Evolutionary conservation across 495 filamentous ascomycete genomes (phyloP).

Genomic region (Trichoderma reesei): DNA sequence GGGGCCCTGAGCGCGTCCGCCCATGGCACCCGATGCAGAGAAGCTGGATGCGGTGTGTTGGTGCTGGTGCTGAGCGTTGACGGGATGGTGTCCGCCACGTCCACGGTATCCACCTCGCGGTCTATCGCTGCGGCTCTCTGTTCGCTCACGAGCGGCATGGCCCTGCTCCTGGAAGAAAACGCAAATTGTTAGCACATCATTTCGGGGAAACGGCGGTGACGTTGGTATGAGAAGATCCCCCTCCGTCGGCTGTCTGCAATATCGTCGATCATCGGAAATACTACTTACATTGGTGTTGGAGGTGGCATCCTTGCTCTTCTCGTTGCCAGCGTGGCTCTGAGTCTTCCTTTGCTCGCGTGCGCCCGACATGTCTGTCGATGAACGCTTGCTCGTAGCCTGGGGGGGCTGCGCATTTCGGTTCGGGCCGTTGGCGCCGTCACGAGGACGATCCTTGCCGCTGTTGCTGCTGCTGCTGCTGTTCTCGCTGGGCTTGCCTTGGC

Average conservation of each 20-base stretch:
- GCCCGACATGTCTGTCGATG: conserved; percentile 31
- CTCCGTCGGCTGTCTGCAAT: conserved; percentile 5
- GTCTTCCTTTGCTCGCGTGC: conserved; percentile 36
- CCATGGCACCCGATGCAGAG: neutral
- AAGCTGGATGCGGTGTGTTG: conserved; percentile 3
- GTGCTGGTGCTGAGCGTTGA: conserved; percentile 8
- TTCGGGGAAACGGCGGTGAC: neutral
- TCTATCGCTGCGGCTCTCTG: conserved; percentile 30
- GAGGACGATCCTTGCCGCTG: conserved; percentile 1
- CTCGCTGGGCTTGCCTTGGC: neutral
- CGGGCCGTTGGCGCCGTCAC: conserved; percentile 11
- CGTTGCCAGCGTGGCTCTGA: conserved; percentile 22
- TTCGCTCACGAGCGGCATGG: conserved; percentile 17
- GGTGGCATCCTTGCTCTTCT: conserved; percentile 25
- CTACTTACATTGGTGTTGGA: conserved; percentile 21
- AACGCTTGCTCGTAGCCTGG: conserved; percentile 35
- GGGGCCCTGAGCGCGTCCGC: neutral
- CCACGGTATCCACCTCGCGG: conserved; percentile 31
- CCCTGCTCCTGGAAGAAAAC: conserved; percentile 18
- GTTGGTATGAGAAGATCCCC: conserved; percentile 6
- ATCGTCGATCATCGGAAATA: neutral
- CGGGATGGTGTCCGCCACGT: conserved; percentile 22
- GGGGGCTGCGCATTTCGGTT: conserved; percentile 16
- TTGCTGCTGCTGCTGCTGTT: conserved; percentile 12
- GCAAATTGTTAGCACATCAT: conserved; percentile 7